phyloP scores from a whole-genome alignment of 176 grass and related monocot species.

The Ensete glaucum region DNA sequence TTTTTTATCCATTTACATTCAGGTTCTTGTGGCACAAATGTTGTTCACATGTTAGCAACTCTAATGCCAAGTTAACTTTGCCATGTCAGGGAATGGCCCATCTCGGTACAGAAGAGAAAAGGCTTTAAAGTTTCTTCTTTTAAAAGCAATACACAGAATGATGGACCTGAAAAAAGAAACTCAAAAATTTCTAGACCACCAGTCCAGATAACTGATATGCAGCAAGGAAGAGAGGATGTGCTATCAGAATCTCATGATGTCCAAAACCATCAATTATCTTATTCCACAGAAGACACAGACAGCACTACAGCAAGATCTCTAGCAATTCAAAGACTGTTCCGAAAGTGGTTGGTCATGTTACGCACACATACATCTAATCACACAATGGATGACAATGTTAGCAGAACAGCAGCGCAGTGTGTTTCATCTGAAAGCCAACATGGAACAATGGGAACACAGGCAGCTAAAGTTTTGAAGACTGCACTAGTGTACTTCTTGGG shows the following conservation, averaged over 20 bases:
- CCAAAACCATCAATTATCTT: slow-evolving; percentile 8
- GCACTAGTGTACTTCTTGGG: slow-evolving; percentile 9
- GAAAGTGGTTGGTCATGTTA: slow-evolving; percentile 23
- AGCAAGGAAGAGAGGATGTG: slow-evolving; percentile 18
- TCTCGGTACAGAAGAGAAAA: slow-evolving; percentile 13
- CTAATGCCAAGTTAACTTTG: not conserved
- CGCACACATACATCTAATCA: slow-evolving; percentile 14
- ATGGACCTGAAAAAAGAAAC: slow-evolving; percentile 5
- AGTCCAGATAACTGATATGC: slow-evolving; percentile 19
- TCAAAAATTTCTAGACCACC: slow-evolving; percentile 18
- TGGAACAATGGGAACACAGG: not conserved
- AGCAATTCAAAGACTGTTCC: slow-evolving; percentile 21
- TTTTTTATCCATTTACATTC: not conserved
- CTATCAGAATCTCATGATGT: slow-evolving; percentile 23
- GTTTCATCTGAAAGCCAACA: slow-evolving; percentile 9
- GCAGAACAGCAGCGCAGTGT: not conserved
- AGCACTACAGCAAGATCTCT: slow-evolving; percentile 14
- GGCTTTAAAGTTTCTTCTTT: slow-evolving; percentile 20
- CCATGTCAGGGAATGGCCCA: not conserved
- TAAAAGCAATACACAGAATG: slow-evolving; percentile 20
- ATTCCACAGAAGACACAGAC: not conserved
- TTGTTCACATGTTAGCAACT: not conserved
- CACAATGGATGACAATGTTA: slow-evolving; percentile 13
- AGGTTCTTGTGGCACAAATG: not conserved
- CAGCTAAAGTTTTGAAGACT: slow-evolving; percentile 12